Percentiles rank a stretch among this genome's conserved stretches.
These are phyloP conservation scores for Geotrichum candidum DNA, from an alignment of 1,139 yeast species.

Conservation along the genomic window DNA sequence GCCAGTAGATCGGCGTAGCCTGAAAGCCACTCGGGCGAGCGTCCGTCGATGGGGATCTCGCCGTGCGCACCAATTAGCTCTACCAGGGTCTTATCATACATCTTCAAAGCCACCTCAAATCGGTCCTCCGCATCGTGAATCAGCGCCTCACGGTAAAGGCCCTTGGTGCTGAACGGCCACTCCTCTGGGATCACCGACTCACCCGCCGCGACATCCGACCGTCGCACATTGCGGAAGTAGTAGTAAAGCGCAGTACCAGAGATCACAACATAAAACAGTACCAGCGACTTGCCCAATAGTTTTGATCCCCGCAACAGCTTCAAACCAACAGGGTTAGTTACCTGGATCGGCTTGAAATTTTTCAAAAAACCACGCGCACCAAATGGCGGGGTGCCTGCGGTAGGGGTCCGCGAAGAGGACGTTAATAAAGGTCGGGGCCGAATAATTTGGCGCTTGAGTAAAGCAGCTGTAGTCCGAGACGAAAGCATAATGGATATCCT, in stretches of 20 bases:
- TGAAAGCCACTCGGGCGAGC: conserved; percentile 34
- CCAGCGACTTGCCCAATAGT: conserved; percentile 16
- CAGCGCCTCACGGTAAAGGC: conserved; percentile 30
- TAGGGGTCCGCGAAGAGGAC: neutral
- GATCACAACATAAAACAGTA: conserved; percentile 25
- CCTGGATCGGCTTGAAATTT: conserved; percentile 12
- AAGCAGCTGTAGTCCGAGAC: neutral
- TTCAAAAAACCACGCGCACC: conserved; percentile 1
- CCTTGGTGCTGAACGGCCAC: conserved; percentile 31
- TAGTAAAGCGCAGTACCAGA: conserved; percentile 22
- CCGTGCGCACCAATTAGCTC: conserved; percentile 20
- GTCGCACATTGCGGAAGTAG: conserved; percentile 23
- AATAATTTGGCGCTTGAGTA: neutral
- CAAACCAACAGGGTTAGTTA: conserved; percentile 19
- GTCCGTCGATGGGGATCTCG: conserved; percentile 18
- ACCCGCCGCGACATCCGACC: conserved; percentile 20
- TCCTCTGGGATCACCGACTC: conserved; percentile 30
- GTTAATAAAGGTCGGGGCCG: neutral
- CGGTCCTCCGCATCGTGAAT: conserved; percentile 29
- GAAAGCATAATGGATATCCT: neutral
- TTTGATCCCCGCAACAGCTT: conserved; percentile 17
- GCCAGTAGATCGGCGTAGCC: conserved; percentile 38
- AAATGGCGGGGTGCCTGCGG: neutral
- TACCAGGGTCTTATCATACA: conserved; percentile 27
- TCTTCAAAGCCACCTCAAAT: conserved; percentile 20